Evolutionary conservation across 2,329 filamentous ascomycete genomes (phyloP).

Genomic region (Aspergillus sp.): DNA sequence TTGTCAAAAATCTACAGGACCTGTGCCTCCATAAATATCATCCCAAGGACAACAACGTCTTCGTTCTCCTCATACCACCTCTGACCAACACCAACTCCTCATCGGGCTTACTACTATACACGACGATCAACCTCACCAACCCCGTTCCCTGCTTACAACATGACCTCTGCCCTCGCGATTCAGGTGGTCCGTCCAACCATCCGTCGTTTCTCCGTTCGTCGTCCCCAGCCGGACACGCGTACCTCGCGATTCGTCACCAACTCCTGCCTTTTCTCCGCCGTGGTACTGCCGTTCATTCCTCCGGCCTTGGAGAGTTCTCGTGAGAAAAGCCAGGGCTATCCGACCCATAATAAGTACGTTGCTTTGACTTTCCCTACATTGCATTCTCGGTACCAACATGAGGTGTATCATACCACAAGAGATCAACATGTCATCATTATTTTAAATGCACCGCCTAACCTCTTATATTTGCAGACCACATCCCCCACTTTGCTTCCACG

Average conservation of each 20-base stretch:
- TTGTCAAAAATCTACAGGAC: background rate
- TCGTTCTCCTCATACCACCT: background rate
- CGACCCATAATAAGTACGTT: slow-evolving; percentile 39
- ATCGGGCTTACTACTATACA: background rate
- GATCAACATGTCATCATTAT: background rate
- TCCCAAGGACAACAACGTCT: background rate
- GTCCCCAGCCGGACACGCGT: slow-evolving; percentile 39
- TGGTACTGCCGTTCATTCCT: slow-evolving; percentile 47
- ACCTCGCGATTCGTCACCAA: slow-evolving; percentile 40
- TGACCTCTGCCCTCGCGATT: slow-evolving; percentile 19
- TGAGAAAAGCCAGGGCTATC: slow-evolving; percentile 38
- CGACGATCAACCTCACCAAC: background rate
- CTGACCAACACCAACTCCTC: background rate
- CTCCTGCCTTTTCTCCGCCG: slow-evolving; percentile 43
- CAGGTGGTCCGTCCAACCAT: slow-evolving; percentile 36
- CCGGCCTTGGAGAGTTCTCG: slow-evolving; percentile 47
- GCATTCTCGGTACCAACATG: no score
- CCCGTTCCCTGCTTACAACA: background rate
- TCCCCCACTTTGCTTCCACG: slow-evolving; percentile 44
- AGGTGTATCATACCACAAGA: no score
- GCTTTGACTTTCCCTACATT: background rate
- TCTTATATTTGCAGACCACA: slow-evolving; percentile 25
- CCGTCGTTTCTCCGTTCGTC: slow-evolving; percentile 46
- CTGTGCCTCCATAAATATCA: background rate
- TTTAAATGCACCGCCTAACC: slow-evolving; percentile 1